A percentile compares a stretch with the other conserved stretches of the same genome.
Conservation (phyloP, 148 eudicot genomes). For the Rhododendron kiyosumense region DNA sequence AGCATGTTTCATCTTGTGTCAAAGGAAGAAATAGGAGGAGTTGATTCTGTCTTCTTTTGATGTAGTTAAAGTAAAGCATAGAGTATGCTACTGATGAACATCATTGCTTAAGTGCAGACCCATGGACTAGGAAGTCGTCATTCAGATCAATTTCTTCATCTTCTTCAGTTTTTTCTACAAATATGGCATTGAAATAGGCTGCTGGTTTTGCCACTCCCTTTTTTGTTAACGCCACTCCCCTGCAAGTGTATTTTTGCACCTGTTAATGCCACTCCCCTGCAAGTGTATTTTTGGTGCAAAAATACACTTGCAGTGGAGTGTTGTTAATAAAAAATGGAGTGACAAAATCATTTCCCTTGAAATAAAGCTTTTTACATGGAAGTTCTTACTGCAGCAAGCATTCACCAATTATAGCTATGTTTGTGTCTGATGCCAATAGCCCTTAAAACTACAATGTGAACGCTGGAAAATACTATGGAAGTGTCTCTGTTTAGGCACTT, state of each 20-base stretch:
- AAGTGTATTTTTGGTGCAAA: too few relatives aligned
- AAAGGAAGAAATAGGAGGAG: neutral
- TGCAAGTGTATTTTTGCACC: too few relatives aligned
- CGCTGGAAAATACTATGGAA: too few relatives aligned
- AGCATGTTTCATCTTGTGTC: neutral
- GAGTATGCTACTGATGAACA: neutral
- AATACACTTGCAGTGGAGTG: too few relatives aligned
- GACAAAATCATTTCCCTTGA: too few relatives aligned
- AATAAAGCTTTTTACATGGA: neutral
- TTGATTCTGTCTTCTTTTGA: neutral
- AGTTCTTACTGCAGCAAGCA: neutral
- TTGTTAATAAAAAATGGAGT: too few relatives aligned
- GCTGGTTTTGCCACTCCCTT: too few relatives aligned
- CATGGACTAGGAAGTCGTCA: neutral
- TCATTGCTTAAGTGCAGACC: neutral
- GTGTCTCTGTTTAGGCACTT: neutral
- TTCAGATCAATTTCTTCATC: neutral
- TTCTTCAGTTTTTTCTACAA: neutral
- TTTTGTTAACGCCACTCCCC: too few relatives aligned
- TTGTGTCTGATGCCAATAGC: too few relatives aligned
- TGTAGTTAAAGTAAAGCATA: neutral
- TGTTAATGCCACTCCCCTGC: too few relatives aligned
- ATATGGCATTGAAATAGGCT: too few relatives aligned
- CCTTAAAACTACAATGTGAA: too few relatives aligned
- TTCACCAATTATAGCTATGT: neutral